Conservation (phyloP, 1,284 basidiomycete species). For the Cystobasidiaceae sp. region DNA sequence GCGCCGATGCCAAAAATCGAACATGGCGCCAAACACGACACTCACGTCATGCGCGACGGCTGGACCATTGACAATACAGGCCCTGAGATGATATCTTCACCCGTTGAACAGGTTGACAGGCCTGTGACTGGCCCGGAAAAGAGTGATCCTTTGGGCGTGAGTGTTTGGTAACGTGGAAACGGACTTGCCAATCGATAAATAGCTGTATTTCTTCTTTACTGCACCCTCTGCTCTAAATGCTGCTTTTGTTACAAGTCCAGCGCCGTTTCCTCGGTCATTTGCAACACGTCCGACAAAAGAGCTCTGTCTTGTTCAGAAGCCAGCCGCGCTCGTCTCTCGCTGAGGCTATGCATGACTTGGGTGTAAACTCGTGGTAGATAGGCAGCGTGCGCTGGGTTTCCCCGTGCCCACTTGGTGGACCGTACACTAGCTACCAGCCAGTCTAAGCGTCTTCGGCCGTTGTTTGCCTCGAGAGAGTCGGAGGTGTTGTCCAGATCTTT, state of each 20-base stretch:
- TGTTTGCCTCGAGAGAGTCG: not conserved
- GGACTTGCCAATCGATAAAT: not conserved
- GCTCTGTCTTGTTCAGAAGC: not conserved
- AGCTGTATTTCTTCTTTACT: no score
- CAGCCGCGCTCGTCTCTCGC: not conserved
- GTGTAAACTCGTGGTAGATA: not conserved
- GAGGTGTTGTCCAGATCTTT: not conserved
- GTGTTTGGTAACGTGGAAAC: conserved; percentile 3
- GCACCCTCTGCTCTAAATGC: no score
- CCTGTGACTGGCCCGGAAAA: no score
- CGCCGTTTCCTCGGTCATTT: not conserved
- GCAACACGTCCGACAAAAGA: not conserved
- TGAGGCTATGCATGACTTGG: conserved; percentile 1
- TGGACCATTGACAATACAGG: no score
- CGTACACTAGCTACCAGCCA: not conserved
- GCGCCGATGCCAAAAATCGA: not conserved
- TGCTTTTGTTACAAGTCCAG: no score
- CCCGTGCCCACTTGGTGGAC: not conserved
- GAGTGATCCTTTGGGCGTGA: conserved; percentile 20
- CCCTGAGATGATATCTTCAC: no score
- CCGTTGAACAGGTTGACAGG: no score
- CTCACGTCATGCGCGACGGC: no score
- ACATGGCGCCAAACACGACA: not conserved
- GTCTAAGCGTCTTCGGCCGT: not conserved
- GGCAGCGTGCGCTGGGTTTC: not conserved